Conservation (phyloP, 2,329 filamentous ascomycete species). For the Venturia oleaginea region DNA sequence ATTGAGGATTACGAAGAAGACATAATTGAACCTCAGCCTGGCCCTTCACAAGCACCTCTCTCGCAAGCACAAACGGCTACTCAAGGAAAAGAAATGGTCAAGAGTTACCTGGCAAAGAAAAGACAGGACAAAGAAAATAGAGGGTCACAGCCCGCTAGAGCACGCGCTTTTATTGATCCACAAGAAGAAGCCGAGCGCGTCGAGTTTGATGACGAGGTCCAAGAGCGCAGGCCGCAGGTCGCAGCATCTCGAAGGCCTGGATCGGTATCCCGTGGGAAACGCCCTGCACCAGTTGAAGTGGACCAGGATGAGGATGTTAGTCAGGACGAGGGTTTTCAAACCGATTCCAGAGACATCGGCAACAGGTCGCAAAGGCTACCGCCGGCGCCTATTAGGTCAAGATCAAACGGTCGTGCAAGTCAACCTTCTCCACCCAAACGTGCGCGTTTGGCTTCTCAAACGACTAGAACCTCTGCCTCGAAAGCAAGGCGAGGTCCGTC, state of each 20-base stretch:
- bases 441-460: background rate
- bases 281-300: constrained; percentile 16
- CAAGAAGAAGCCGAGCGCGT: constrained; percentile 31
- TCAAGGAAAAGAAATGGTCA: background rate
- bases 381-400: background rate
- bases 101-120: constrained; percentile 13
- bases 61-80: background rate
- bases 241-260: background rate
- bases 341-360: constrained; percentile 9
- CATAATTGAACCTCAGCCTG: background rate
- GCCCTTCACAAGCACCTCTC: background rate
- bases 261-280: background rate
- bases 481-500: background rate
- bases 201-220: constrained; percentile 28
- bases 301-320: constrained; percentile 10
- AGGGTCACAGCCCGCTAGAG: constrained; percentile 14
- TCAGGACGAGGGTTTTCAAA: constrained; percentile 12
- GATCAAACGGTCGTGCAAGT: constrained; percentile 15
- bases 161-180: constrained; percentile 29
- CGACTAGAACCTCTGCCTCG: background rate
- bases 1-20: background rate
- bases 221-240: constrained; percentile 17
- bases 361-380: constrained; percentile 1
- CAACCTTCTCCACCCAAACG: background rate
- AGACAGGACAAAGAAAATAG: constrained; percentile 26